phyloP scores from a whole-genome alignment of 2,329 filamentous ascomycete genomes.

The Cordyceps cateniannulata region DNA sequence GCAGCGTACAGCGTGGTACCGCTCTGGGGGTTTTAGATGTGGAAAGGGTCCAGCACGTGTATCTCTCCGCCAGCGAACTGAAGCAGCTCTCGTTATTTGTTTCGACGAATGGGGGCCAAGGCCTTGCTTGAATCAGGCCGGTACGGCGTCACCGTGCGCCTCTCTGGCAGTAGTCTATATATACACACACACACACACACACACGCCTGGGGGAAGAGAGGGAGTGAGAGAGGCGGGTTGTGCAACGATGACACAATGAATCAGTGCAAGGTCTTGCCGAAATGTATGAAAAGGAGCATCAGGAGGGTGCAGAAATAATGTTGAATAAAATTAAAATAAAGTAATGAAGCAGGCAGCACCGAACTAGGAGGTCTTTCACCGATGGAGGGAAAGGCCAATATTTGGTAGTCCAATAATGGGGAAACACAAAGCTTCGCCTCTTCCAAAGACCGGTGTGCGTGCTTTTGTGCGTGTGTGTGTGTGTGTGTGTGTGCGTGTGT shows the following conservation, averaged over 20 bases:
- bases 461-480: neutral
- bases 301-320: neutral
- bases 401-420: neutral
- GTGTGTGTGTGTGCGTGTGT: neutral
- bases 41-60: neutral
- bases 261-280: neutral
- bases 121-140: neutral
- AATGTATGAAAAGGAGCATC: no score
- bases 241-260: neutral
- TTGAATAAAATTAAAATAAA: neutral
- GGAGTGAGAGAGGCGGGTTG: neutral
- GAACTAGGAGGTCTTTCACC: neutral
- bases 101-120: neutral
- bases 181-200: neutral
- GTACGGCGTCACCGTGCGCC: neutral
- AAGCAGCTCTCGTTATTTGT: neutral
- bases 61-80: neutral
- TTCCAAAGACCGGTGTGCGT: slow-evolving; percentile 5
- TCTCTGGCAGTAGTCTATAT: neutral
- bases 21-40: neutral
- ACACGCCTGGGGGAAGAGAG: neutral
- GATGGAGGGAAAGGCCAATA: neutral
- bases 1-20: neutral
- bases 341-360: neutral
- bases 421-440: neutral